Evolutionary conservation across 169 alveolate genomes (phyloP).

Genomic region (Perkinsus olseni): DNA sequence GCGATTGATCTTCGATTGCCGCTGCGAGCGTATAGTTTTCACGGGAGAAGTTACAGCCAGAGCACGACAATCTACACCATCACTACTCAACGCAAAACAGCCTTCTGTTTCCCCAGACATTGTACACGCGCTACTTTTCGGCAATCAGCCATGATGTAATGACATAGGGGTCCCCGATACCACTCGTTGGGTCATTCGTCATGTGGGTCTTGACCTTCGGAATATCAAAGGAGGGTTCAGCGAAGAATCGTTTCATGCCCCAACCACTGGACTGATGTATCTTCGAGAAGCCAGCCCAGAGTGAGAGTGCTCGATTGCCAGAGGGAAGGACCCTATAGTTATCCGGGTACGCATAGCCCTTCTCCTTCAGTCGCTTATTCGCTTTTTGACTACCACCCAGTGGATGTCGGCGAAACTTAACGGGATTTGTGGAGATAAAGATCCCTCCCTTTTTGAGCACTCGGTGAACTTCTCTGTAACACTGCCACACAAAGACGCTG

Average conservation of each 20-base stretch:
- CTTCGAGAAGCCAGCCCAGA: not conserved
- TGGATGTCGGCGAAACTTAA: not conserved
- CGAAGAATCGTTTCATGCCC: not conserved
- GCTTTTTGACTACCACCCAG: not conserved
- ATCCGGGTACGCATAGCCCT: not conserved
- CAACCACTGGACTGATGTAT: not conserved
- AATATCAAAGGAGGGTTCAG: not conserved
- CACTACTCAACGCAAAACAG: too few relatives aligned
- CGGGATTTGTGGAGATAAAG: not conserved
- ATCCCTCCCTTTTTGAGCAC: not conserved
- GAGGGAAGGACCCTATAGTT: not conserved
- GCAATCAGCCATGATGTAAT: not conserved
- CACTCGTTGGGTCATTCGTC: not conserved
- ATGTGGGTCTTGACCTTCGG: not conserved
- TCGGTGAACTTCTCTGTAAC: not conserved
- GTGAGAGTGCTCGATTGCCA: not conserved
- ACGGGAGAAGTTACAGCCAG: too few relatives aligned
- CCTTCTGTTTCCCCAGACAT: too few relatives aligned
- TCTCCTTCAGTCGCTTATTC: not conserved
- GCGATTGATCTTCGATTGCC: too few relatives aligned
- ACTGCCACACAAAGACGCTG: not conserved
- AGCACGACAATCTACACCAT: too few relatives aligned
- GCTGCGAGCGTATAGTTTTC: too few relatives aligned
- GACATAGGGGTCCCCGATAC: not conserved
- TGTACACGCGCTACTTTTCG: not conserved